Base-by-base conservation (phyloP, 225 moss, liverwort and hornwort species). In the Thuidium tamariscinum region DNA sequence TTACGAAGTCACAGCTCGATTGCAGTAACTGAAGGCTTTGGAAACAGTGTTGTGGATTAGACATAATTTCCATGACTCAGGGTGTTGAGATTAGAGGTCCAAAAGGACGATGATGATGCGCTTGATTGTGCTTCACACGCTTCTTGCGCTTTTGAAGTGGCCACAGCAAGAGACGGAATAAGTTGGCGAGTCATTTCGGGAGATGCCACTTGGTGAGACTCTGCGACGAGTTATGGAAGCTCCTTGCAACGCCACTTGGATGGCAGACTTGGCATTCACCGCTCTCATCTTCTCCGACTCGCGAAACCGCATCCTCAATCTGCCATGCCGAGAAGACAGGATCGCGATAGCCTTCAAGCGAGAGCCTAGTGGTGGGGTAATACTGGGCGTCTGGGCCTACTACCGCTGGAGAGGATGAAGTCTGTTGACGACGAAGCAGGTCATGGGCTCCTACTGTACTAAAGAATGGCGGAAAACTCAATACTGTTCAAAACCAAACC, bases 361-460 rank as follows among this genome's bases (percentile, higher is more conserved):
- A 29, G 36, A 32, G 39, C 83, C 68, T 19, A 25, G 34, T 84
- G 77, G 76, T 84, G 80, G 84, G 54, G 54, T 75, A 36, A 79
- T 26, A n/a, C 25, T 42, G 11, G 37, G 2, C 7, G 18, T 41
- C 59, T 37, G 42, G 59, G 46, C 86, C 61, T 54, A 74, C 84
- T 36, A 74, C 56, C 29, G 39, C 49, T 79, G 77, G 26, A 39
- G 87, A 88, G 89, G 91, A 91, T 91, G 91, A 89, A 91, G 51
- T 89, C 91, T 91, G 91, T 91, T 85, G 89, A 86, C 80, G 86
- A 81, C 49, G 87, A 71, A 68, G 67, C 46, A 71, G 36, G 54
- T 44, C 41, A 26, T 36, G 56, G 12, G 16, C 57, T 56, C 10
- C 68, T 55, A 11, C 66, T 39, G 3, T n/a, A n/a, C n/a, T n/a